A percentile compares a stretch with the other conserved stretches of the same genome.
Conservation (phyloP, 768 basidiomycete genomes). For the Kwoniella sp. region DNA sequence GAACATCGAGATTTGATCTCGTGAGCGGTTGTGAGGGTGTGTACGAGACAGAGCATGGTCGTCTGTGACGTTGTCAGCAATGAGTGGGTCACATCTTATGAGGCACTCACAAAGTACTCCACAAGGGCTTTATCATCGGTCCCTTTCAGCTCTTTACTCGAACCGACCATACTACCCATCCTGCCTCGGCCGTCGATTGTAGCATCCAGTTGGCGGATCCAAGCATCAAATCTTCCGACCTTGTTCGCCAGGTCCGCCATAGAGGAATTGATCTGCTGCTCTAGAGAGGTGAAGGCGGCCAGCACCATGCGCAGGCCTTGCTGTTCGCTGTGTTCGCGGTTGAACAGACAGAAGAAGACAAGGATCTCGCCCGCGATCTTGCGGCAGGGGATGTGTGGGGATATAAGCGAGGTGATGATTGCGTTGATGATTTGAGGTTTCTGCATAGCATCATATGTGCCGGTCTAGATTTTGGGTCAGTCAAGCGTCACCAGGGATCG, state of each 20-base stretch:
- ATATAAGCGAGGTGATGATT: constrained; percentile 75
- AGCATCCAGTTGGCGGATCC: constrained; percentile 77
- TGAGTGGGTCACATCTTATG: neutral
- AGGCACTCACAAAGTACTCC: constrained; percentile 53
- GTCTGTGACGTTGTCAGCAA: constrained; percentile 7
- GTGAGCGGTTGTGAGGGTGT: constrained; percentile 18
- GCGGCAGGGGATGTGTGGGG: constrained; percentile 71
- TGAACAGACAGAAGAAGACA: constrained; percentile 65
- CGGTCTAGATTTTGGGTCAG: constrained; percentile 58
- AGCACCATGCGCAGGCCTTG: constrained; percentile 63
- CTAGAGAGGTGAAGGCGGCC: constrained; percentile 60
- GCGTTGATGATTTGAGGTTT: constrained; percentile 71
- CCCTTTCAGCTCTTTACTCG: constrained; percentile 75
- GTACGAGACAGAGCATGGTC: constrained; percentile 27
- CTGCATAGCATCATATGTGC: constrained; percentile 67
- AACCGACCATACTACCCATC: constrained; percentile 93
- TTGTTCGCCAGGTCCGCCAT: constrained; percentile 29
- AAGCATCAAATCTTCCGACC: constrained; percentile 64
- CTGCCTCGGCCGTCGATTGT: constrained; percentile 77
- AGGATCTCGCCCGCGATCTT: constrained; percentile 75
- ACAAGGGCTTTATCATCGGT: constrained; percentile 50
- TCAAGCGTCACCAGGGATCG: constrained; percentile 14
- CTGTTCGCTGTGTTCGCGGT: constrained; percentile 54
- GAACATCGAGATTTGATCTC: constrained; percentile 56
- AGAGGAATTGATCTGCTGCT: constrained; percentile 28